Conservation (phyloP, 1,139 yeast species). For the Candida neerlandica region DNA sequence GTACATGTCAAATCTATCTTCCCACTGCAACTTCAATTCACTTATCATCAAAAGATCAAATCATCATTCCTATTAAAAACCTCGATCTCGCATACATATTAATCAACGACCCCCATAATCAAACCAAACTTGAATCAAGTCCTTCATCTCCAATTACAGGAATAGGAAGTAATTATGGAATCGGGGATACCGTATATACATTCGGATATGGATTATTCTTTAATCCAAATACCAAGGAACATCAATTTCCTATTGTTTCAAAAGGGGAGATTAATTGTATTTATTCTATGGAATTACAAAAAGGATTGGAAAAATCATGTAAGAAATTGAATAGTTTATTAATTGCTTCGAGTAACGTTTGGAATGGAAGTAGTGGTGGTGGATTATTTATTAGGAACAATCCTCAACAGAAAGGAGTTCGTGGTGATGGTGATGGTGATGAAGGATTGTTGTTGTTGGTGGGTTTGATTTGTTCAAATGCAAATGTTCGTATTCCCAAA, state of each 20-base stretch:
- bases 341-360: constrained; percentile 62
- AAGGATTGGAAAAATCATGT: constrained; percentile 1
- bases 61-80: constrained; percentile 9
- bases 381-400: constrained; percentile 47
- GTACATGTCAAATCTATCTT: constrained; percentile 9
- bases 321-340: constrained; percentile 33
- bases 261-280: constrained; percentile 45
- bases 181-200: constrained; percentile 46
- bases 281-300: constrained; percentile 11
- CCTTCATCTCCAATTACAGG: neutral
- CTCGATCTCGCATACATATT: constrained; percentile 9
- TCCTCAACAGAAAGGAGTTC: too few relatives aligned
- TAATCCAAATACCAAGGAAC: constrained; percentile 24
- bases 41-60: constrained; percentile 16
- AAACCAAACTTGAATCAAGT: constrained; percentile 5
- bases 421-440: too few relatives aligned
- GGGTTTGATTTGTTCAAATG: constrained; percentile 70
- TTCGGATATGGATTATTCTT: constrained; percentile 62
- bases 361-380: constrained; percentile 83
- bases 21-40: constrained; percentile 6
- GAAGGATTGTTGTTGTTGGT: constrained; percentile 35
- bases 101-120: constrained; percentile 13
- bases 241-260: constrained; percentile 37
- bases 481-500: constrained; percentile 33
- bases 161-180: constrained; percentile 12